phyloP scores from a whole-genome alignment of 2,329 filamentous ascomycete genomes.

The Dactylella cylindrospora region DNA sequence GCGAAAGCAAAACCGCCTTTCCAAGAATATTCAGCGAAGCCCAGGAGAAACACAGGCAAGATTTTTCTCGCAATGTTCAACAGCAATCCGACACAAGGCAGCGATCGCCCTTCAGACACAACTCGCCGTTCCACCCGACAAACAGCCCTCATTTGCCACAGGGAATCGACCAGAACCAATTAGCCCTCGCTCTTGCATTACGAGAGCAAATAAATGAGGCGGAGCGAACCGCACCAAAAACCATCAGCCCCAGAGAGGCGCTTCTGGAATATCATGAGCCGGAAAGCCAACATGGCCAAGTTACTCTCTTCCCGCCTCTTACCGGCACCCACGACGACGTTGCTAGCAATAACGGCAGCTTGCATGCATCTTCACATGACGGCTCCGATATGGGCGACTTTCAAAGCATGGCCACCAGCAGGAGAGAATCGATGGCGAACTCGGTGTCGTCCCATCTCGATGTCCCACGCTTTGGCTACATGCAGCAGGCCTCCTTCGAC shows the following conservation, averaged over 20 bases:
- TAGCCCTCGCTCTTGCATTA: slow-evolving; percentile 44
- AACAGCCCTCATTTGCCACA: slow-evolving; percentile 42
- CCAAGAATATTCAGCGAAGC: slow-evolving; percentile 53
- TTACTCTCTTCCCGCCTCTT: slow-evolving; percentile 68
- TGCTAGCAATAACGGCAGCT: slow-evolving; percentile 51
- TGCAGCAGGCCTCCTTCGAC: slow-evolving; percentile 42
- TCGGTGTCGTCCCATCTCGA: slow-evolving; percentile 42
- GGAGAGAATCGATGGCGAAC: slow-evolving; percentile 50
- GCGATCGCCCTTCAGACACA: slow-evolving; percentile 73
- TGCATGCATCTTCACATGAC: slow-evolving; percentile 48
- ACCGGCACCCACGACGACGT: slow-evolving; percentile 56
- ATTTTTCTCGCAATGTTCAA: slow-evolving; percentile 19
- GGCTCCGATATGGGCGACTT: slow-evolving; percentile 53
- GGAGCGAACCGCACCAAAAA: slow-evolving; percentile 64
- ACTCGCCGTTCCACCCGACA: slow-evolving; percentile 49
- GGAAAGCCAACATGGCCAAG: slow-evolving; percentile 65
- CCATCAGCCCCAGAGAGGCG: slow-evolving; percentile 92
- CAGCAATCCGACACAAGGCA: slow-evolving; percentile 58
- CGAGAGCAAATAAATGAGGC: slow-evolving; percentile 52
- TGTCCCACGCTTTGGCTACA: slow-evolving; percentile 55
- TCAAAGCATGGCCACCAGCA: slow-evolving; percentile 53
- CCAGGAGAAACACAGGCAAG: slow-evolving; percentile 46
- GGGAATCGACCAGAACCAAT: slow-evolving; percentile 38
- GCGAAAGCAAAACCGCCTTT: slow-evolving; percentile 56
- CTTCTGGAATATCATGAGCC: slow-evolving; percentile 78